phyloP scores from a whole-genome alignment of 495 filamentous ascomycete species.

The Cladorrhinum samala region DNA sequence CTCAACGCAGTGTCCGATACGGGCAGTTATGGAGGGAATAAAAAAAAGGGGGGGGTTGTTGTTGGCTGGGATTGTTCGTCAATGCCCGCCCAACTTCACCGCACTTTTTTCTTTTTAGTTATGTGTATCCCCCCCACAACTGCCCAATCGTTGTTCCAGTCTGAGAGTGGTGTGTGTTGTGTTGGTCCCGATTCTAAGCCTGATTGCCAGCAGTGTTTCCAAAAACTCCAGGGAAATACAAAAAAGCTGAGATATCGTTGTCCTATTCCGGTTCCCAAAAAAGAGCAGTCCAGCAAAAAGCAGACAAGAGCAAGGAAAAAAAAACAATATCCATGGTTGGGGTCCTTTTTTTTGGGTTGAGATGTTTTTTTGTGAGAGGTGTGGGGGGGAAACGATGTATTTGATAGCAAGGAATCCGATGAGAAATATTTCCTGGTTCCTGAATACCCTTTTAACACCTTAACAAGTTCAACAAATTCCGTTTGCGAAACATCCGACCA shows the following conservation, averaged over 20 bases:
- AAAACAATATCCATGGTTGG: conserved; percentile 20
- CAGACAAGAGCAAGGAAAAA: conserved; percentile 15
- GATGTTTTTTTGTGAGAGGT: conserved; percentile 1
- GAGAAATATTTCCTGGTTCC: conserved; percentile 7
- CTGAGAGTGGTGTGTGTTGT: conserved; percentile 19
- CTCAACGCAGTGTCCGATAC: background rate
- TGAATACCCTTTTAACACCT: conserved; percentile 1
- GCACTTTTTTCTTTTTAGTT: background rate
- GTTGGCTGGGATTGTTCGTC: background rate
- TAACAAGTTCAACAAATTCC: conserved; percentile 6
- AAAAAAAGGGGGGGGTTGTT: background rate
- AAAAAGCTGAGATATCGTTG: conserved; percentile 15
- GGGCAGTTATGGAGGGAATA: background rate
- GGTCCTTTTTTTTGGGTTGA: background rate
- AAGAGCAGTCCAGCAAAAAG: conserved; percentile 9
- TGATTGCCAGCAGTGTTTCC: conserved; percentile 8
- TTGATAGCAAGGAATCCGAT: background rate
- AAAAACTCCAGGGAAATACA: conserved; percentile 13
- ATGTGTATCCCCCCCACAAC: background rate
- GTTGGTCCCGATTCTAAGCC: conserved; percentile 7
- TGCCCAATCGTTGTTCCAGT: conserved; percentile 11
- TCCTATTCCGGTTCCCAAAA: conserved; percentile 10
- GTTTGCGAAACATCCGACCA: conserved; percentile 20
- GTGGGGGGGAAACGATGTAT: conserved; percentile 11
- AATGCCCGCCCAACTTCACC: background rate